Base-by-base conservation (phyloP, 1,284 basidiomycete genomes). In the Cutaneotrichosporon cutaneum region DNA sequence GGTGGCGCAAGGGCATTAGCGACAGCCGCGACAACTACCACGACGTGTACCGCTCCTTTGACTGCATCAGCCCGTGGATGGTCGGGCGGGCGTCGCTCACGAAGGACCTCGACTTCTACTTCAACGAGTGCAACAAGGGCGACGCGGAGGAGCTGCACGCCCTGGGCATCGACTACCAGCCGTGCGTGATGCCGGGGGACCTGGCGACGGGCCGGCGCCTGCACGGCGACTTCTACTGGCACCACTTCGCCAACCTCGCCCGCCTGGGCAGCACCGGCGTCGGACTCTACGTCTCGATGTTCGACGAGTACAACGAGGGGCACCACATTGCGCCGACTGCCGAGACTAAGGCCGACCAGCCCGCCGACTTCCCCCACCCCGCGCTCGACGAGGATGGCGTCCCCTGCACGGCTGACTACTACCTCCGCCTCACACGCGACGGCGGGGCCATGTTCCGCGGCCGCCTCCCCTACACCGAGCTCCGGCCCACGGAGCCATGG, bases 161-260 rank as follows among this genome's bases (percentile, higher is more conserved):
- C 14, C 42, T 42, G 18, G 61, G 61, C n/a, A 44, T 59, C 42
- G 65, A 58, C 44, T 66, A 66, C 57, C 65, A 66, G 59, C 65
- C 65, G 16, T 61, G 61, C 32, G 59, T 63, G 18, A 63, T 66
- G 61, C 65, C 65, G 1, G 65, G 65, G 14, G 65, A 66, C 59
- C 62, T 66, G n/a, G 39, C 55, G 21, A 24, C 24, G 14, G 59
- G 65, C 13, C 33, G 32, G 24, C 59, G 65, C 4, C 26, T 26
- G 1, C 65, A 66, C 33, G 65, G 65, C 32, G 65, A 66, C 54
- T 66, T 66, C 32, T 66, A 66, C 65, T 66, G 65, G 65, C 59
- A 59, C 1, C 61, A 66, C 61, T 59, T 51, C 26, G 58, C 61
- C 65, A 66, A 66, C 58, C 35, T 60, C 5, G 26, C 44, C 3